Conservation (phyloP, 768 basidiomycete genomes). For the Neoboletus brunneissimus region DNA sequence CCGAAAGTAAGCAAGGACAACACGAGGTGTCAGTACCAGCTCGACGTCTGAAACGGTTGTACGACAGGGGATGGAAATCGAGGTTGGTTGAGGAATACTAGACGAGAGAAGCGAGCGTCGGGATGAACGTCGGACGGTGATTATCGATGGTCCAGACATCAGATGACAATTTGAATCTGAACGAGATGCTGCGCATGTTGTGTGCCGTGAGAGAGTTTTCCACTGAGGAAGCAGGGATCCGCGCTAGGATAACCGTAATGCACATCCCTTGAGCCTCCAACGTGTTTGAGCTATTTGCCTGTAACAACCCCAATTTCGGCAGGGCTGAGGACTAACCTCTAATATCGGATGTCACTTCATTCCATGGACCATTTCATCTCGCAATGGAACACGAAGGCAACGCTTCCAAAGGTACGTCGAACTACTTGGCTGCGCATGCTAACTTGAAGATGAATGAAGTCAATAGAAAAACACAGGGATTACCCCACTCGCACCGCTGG, state of each 20-base stretch:
- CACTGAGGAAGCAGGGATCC: background rate
- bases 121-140: background rate
- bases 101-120: background rate
- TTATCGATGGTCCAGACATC: background rate
- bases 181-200: background rate
- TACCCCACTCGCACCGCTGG: no score
- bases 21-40: background rate
- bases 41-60: conserved; percentile 1
- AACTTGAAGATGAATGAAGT: background rate
- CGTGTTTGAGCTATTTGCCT: background rate
- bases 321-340: background rate
- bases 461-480: background rate
- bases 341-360: background rate
- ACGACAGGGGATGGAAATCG: conserved; percentile 10
- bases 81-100: conserved; percentile 8
- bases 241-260: background rate
- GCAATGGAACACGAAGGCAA: conserved; percentile 4
- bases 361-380: background rate
- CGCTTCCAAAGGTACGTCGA: no score
- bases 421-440: background rate
- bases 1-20: background rate
- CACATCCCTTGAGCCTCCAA: conserved; percentile 4
- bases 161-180: background rate
- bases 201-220: background rate
- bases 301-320: no score